These are phyloP conservation scores for Podospora appendiculata DNA, from an alignment of 495 filamentous ascomycete genomes.

Conservation along the genomic window DNA sequence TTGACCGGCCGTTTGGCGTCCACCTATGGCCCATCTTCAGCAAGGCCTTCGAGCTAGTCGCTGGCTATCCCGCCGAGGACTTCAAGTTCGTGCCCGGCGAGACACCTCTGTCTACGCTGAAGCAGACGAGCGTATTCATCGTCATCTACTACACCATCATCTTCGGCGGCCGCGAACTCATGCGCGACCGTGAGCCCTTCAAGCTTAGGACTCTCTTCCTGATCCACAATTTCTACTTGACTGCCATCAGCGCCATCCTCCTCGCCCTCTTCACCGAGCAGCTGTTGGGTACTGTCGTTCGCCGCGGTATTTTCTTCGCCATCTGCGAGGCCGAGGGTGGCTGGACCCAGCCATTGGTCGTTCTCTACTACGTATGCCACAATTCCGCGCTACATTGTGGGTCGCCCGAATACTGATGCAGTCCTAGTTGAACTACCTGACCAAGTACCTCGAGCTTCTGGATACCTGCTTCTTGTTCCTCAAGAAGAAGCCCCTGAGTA, in stretches of 20 bases:
- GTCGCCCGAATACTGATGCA: constrained; percentile 21
- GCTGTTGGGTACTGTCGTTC: constrained; percentile 57
- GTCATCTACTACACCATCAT: constrained; percentile 67
- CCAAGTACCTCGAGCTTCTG: constrained; percentile 73
- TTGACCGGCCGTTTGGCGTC: constrained; percentile 89
- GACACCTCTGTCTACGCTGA: constrained; percentile 66
- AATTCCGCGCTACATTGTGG: not conserved
- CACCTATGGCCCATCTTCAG: constrained; percentile 92
- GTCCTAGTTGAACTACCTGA: constrained; percentile 72
- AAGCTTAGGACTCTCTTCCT: constrained; percentile 64
- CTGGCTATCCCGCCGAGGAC: constrained; percentile 64
- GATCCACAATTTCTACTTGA: constrained; percentile 76
- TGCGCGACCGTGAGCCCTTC: constrained; percentile 61
- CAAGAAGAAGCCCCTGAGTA: constrained; percentile 83
- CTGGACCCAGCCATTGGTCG: constrained; percentile 70
- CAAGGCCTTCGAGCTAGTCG: constrained; percentile 64
- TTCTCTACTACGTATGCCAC: constrained; percentile 66
- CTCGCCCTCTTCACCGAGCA: constrained; percentile 68
- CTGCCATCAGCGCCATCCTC: constrained; percentile 57
- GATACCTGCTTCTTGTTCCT: constrained; percentile 78
- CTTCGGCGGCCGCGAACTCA: constrained; percentile 65
- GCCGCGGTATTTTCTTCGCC: constrained; percentile 61
- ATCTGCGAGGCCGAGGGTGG: constrained; percentile 66
- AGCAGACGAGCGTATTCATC: constrained; percentile 54
- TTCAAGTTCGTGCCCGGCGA: constrained; percentile 59